Evolutionary conservation across 257 asterid species (phyloP).

Genomic region (Pogostemon cablin): DNA sequence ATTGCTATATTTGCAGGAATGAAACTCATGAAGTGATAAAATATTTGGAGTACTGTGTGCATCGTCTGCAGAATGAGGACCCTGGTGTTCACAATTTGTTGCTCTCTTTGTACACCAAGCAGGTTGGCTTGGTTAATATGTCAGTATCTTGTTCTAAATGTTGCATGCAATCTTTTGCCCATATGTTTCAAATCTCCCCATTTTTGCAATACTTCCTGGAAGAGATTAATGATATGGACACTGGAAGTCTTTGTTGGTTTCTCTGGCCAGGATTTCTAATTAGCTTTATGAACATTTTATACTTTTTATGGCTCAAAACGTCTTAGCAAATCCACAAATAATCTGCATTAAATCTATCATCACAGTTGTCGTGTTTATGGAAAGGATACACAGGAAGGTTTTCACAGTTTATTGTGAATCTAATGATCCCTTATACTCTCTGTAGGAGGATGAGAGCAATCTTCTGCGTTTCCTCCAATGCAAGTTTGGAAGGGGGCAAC

Average conservation of each 20-base stretch:
- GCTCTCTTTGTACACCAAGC: conserved; percentile 85
- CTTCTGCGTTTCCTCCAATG: conserved; percentile 95
- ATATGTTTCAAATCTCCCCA: conserved; percentile 16
- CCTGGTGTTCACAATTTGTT: conserved; percentile 92
- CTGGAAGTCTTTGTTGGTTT: conserved; percentile 5
- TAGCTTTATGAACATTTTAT: conserved; percentile 7
- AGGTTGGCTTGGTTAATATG: conserved; percentile 54
- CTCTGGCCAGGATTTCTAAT: neutral
- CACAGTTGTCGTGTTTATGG: neutral
- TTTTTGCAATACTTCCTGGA: neutral
- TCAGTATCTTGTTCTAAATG: conserved; percentile 28
- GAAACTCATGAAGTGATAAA: conserved; percentile 98
- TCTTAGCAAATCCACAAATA: conserved; percentile 5
- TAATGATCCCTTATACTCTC: conserved; percentile 34
- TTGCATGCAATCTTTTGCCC: conserved; percentile 24
- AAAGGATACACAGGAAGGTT: conserved; percentile 1
- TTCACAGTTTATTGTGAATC: conserved; percentile 28
- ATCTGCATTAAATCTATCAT: neutral
- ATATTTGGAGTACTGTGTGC: conserved; percentile 90
- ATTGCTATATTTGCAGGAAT: conserved; percentile 62
- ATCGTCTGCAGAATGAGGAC: conserved; percentile 95
- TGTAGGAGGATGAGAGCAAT: conserved; percentile 90
- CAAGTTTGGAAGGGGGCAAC: conserved; percentile 86
- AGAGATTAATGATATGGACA: conserved; percentile 2
- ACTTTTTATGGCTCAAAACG: conserved; percentile 1